These are phyloP conservation scores for Apium graveolens DNA, from an alignment of 129 eudicot genomes.

Conservation along the genomic window DNA sequence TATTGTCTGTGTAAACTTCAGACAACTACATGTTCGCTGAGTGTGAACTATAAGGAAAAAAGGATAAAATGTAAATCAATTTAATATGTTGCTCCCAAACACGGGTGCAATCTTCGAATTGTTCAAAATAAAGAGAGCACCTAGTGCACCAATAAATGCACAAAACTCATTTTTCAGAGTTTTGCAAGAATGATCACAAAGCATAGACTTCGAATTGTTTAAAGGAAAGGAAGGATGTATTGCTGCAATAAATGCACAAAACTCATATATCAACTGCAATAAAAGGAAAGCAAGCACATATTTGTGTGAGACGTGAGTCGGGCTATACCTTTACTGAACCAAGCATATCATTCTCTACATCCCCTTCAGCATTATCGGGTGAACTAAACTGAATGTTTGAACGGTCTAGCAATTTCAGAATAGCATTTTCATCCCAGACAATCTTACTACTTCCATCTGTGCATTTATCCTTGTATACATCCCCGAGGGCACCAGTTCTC, in stretches of 20 bases:
- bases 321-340: conserved; percentile 88
- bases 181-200: neutral
- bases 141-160: conserved; percentile 2
- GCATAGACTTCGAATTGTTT: neutral
- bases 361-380: conserved; percentile 66
- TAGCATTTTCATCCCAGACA: conserved; percentile 86
- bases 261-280: neutral
- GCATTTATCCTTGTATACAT: conserved; percentile 86
- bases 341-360: conserved; percentile 84
- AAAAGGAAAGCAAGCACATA: neutral
- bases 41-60: neutral
- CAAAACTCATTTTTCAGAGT: neutral
- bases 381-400: conserved; percentile 52
- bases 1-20: neutral
- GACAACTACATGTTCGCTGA: neutral
- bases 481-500: conserved; percentile 81
- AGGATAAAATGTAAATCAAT: neutral
- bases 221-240: neutral
- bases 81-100: neutral
- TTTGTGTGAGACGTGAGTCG: neutral
- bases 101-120: neutral
- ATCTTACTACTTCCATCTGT: conserved; percentile 64
- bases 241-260: neutral
- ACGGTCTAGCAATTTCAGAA: conserved; percentile 83
- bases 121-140: neutral